phyloP scores from a whole-genome alignment of 306 rosid species.

The Malus sieversii region DNA sequence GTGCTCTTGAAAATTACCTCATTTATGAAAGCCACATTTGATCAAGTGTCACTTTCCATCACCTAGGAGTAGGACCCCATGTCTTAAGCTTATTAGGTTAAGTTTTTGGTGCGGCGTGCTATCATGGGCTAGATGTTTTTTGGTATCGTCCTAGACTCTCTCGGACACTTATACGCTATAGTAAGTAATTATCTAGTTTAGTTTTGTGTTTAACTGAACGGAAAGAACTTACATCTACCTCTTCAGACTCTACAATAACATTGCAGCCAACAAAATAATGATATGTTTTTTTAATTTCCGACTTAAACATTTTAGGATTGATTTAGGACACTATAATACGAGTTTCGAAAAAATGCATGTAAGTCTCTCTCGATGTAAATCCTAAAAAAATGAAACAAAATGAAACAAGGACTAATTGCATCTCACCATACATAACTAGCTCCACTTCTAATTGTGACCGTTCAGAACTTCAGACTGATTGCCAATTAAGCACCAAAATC shows the following conservation, averaged over 20 bases:
- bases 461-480: background rate
- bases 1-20: background rate
- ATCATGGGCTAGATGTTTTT: background rate
- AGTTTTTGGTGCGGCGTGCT: background rate
- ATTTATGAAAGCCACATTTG: background rate
- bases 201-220: no score
- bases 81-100: background rate
- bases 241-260: no score
- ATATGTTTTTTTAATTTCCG: no score
- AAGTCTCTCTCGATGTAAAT: background rate
- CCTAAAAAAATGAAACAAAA: background rate
- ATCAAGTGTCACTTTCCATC: conserved; percentile 1
- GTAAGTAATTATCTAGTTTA: no score
- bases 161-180: no score
- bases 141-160: no score
- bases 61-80: background rate
- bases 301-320: no score
- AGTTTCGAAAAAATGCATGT: no score
- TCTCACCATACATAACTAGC: background rate
- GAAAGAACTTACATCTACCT: no score
- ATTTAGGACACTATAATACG: no score
- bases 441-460: background rate
- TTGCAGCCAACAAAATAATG: no score
- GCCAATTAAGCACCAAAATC: conserved; percentile 9
- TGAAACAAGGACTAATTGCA: background rate